Percentiles rank a stretch among this genome's conserved stretches.
Evolutionary conservation across 1,284 basidiomycete species (phyloP).

Genomic region (Xerocomus nothofagi): DNA sequence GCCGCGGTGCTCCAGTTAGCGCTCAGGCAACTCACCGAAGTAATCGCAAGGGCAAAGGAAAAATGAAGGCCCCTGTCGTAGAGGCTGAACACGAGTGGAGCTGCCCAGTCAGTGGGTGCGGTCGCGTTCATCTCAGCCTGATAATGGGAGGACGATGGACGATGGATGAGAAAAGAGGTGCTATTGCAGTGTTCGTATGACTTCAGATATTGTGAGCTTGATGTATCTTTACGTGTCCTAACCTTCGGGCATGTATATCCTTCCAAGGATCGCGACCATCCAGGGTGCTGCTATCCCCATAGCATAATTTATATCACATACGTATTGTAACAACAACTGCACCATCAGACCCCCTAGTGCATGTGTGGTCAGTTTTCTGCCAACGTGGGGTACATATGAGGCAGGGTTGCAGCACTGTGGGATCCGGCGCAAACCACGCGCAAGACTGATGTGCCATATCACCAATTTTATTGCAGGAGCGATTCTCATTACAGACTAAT

Average conservation of each 20-base stretch:
- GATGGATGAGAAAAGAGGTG: slow-evolving; percentile 43
- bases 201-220: slow-evolving; percentile 1
- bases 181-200: slow-evolving; percentile 50
- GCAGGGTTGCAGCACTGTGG: not conserved
- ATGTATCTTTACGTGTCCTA: slow-evolving; percentile 18
- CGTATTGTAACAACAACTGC: slow-evolving; percentile 17
- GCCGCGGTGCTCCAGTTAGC: slow-evolving; percentile 4
- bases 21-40: slow-evolving; percentile 16
- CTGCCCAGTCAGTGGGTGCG: slow-evolving; percentile 63
- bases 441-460: not conserved
- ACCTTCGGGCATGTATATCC: slow-evolving; percentile 6
- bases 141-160: slow-evolving; percentile 54
- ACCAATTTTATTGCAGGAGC: not conserved
- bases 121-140: slow-evolving; percentile 53
- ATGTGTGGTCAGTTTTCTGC: not conserved
- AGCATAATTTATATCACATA: slow-evolving; percentile 21
- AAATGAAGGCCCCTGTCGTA: slow-evolving; percentile 39
- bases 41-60: slow-evolving; percentile 40
- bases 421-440: not conserved
- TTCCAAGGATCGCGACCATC: not conserved
- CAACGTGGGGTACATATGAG: not conserved
- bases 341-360: not conserved
- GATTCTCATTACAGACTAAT: slow-evolving; percentile 1
- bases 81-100: slow-evolving; percentile 55
- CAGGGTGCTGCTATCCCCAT: slow-evolving; percentile 2